Conservation (phyloP, 345 rosid species). For the Physaria fendleri region DNA sequence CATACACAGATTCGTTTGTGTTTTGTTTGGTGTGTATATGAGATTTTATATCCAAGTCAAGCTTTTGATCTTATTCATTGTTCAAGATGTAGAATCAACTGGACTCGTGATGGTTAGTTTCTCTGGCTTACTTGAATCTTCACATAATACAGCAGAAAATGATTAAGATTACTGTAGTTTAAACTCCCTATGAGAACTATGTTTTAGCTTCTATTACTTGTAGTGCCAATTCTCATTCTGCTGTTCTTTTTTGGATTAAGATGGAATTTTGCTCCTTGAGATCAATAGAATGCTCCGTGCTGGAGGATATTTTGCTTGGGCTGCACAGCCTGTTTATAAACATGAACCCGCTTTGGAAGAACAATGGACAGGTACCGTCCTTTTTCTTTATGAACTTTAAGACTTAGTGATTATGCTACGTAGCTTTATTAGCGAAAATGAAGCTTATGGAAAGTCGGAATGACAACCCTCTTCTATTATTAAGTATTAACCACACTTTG, state of each 20-base stretch:
- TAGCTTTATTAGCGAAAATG: neutral
- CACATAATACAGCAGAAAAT: neutral
- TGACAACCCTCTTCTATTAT: neutral
- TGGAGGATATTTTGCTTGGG: constrained; percentile 99
- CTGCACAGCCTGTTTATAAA: constrained; percentile 98
- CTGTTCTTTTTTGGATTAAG: constrained; percentile 36
- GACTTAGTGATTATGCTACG: constrained; percentile 4
- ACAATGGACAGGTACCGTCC: constrained; percentile 86
- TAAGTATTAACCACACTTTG: neutral
- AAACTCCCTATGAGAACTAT: neutral
- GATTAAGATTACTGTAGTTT: neutral
- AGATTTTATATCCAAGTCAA: constrained; percentile 89
- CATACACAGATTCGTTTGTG: no score
- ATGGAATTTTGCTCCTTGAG: constrained; percentile 95
- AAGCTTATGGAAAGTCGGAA: neutral
- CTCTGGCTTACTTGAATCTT: constrained; percentile 15
- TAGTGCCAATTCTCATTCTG: constrained; percentile 1
- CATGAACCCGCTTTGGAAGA: constrained; percentile 77
- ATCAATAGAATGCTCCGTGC: constrained; percentile 90
- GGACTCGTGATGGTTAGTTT: constrained; percentile 92
- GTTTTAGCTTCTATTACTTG: neutral
- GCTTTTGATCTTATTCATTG: constrained; percentile 96
- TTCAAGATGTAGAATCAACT: constrained; percentile 97
- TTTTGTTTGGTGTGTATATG: no score
- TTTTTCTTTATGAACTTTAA: neutral